These are phyloP conservation scores for Inonotus obliquus DNA, from an alignment of 1,284 basidiomycete genomes.

Conservation along the genomic window DNA sequence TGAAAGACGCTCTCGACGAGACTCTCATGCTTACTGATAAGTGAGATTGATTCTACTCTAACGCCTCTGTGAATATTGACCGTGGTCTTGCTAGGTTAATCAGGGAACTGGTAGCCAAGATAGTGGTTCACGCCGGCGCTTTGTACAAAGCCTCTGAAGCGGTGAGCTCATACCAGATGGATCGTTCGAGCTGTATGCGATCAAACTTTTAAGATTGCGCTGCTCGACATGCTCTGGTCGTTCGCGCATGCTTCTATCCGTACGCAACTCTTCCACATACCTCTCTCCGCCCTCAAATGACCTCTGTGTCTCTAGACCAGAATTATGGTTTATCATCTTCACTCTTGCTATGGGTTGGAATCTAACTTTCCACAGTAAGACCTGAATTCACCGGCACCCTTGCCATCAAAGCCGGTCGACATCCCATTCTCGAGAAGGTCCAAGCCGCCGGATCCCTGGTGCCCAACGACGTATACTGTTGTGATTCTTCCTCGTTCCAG, in stretches of 20 bases:
- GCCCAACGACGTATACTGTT: conserved; percentile 84
- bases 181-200: neutral
- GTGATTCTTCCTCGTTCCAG: conserved; percentile 79
- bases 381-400: conserved; percentile 85
- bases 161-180: conserved; percentile 35
- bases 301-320: conserved; percentile 42
- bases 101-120: conserved; percentile 59
- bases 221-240: conserved; percentile 82
- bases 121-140: conserved; percentile 63
- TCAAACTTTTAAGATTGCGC: conserved; percentile 50
- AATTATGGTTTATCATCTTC: conserved; percentile 54
- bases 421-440: conserved; percentile 79
- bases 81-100: conserved; percentile 50
- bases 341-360: neutral
- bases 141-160: conserved; percentile 88
- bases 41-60: conserved; percentile 30
- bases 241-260: conserved; percentile 80
- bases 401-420: conserved; percentile 81
- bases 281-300: neutral
- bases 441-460: conserved; percentile 67
- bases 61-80: neutral
- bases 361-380: conserved; percentile 48
- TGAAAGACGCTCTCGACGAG: conserved; percentile 82
- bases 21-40: conserved; percentile 77
- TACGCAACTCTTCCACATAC: conserved; percentile 31